Evolutionary conservation across 1,284 basidiomycete species (phyloP).

Genomic region (Trichosporon sp.): DNA sequence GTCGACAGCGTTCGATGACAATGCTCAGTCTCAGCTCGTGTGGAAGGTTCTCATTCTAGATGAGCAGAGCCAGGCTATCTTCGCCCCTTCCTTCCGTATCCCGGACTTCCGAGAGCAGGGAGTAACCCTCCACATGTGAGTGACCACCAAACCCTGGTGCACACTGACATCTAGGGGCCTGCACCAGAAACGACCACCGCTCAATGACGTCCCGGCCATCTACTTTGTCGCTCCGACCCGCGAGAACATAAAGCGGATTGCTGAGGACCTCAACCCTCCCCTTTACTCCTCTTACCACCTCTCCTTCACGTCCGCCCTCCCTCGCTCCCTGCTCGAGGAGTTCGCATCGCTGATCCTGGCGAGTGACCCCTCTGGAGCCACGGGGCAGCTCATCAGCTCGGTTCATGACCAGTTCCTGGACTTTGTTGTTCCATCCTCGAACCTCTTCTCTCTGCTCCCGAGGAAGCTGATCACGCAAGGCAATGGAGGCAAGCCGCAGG

Average conservation of each 20-base stretch:
- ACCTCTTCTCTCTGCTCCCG: slow-evolving; percentile 88
- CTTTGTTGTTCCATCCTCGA: slow-evolving; percentile 91
- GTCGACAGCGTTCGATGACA: slow-evolving; percentile 44
- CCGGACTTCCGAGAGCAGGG: slow-evolving; percentile 96
- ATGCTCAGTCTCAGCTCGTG: slow-evolving; percentile 69
- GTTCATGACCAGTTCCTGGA: slow-evolving; percentile 96
- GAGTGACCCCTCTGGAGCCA: slow-evolving; percentile 65
- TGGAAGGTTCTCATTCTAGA: slow-evolving; percentile 98
- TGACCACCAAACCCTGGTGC: slow-evolving; percentile 33
- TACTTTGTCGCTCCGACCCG: slow-evolving; percentile 95
- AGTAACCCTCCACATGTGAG: slow-evolving; percentile 93
- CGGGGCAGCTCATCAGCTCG: slow-evolving; percentile 74
- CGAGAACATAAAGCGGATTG: slow-evolving; percentile 82
- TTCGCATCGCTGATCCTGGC: slow-evolving; percentile 84
- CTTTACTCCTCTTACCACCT: slow-evolving; percentile 93
- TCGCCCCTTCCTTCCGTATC: slow-evolving; percentile 91
- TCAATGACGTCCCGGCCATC: slow-evolving; percentile 94
- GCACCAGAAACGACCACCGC: slow-evolving; percentile 81
- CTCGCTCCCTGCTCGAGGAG: slow-evolving; percentile 87
- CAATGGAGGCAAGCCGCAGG: slow-evolving; percentile 37
- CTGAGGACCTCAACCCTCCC: slow-evolving; percentile 76
- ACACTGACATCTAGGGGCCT: slow-evolving; percentile 68
- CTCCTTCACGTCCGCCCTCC: slow-evolving; percentile 90
- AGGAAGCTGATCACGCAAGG: slow-evolving; percentile 47
- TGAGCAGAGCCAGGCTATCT: slow-evolving; percentile 91